Evolutionary conservation across 148 eudicot genomes (phyloP), one percentile per base, ranked within the genome.

Genomic region (Amaranthus palmeri): DNA sequence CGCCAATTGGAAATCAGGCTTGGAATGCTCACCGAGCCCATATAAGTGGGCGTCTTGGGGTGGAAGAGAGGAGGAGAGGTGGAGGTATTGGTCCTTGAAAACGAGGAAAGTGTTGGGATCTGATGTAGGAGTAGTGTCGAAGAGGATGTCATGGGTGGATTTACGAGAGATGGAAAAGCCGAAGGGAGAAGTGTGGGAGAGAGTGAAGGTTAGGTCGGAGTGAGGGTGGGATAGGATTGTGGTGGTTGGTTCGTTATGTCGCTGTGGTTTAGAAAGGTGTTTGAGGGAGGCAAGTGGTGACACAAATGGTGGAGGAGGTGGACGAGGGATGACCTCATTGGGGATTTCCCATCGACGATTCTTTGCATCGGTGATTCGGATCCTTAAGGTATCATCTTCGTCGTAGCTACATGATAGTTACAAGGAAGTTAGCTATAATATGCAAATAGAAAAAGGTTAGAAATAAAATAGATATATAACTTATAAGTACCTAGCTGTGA

Each of bases 171-270:
- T 60, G 72, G 92, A 25, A 89, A 91, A 91, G 65, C 83, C 80
- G 69, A 91, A 91, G 11, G 91, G 89, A 49, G 83, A 82, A 74
- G 91, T 83, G 81, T 76, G 71, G 79, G 76, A 76, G 80, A 91
- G 92, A 67, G 88, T 74, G 88, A 93, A 93, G 15, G 64, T 65
- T 61, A 91, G 85, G 85, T 88, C 88, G 8, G 91, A 88, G 53
- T 42, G 73, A 41, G 85, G 80, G 76, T 65, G 57, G 72, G 87
- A 14, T 55, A 73, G 55, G 62, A 66, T 44, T 36, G 67, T 67
- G 51, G 69, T 53, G 45, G 65, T 67, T 60, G 52, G 63, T 71
- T 62, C 17, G 51, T 60, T 48, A 18, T 15, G 63, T 47, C 66
- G 60, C 45, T 69, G 76, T 50, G 48, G 60, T 44, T 61, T 3